Evolutionary conservation across 2,329 filamentous ascomycete genomes (phyloP).

Genomic region (Claviceps digitariae): DNA sequence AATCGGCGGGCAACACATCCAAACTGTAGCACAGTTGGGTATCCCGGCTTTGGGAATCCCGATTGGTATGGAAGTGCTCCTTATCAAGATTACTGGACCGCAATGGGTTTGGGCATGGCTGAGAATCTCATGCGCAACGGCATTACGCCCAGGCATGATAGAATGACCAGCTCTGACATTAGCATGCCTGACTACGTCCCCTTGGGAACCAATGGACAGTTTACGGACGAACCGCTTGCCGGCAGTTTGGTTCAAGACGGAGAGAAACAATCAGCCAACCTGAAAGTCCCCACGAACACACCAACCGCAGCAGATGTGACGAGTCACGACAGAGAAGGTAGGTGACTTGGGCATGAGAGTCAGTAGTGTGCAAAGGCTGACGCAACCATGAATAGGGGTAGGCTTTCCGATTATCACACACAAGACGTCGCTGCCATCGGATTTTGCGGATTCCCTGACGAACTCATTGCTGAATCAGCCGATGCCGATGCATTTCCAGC

Average conservation of each 20-base stretch:
- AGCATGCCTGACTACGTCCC: conserved; percentile 29
- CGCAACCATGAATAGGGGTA: conserved; percentile 2
- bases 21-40: not conserved
- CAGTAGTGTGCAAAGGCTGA: not conserved
- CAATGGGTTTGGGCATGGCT: conserved; percentile 9
- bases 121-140: conserved; percentile 6
- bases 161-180: conserved; percentile 22
- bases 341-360: not conserved
- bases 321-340: conserved; percentile 10
- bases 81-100: conserved; percentile 17
- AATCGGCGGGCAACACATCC: conserved; percentile 7
- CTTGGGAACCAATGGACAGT: conserved; percentile 4
- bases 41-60: conserved; percentile 1
- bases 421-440: conserved; percentile 12
- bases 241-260: conserved; percentile 20
- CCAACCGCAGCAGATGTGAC: conserved; percentile 17
- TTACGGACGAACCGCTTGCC: conserved; percentile 5
- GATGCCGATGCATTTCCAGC: conserved; percentile 21
- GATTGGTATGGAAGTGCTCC: conserved; percentile 13
- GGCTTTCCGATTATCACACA: conserved; percentile 11
- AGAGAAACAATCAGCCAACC: conserved; percentile 10
- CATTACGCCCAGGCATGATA: conserved; percentile 6
- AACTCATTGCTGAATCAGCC: conserved; percentile 36
- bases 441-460: conserved; percentile 29
- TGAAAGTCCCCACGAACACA: conserved; percentile 30